These are phyloP conservation scores for Phlebiopsis gigantea DNA, from an alignment of 768 basidiomycete species.

Conservation along the genomic window DNA sequence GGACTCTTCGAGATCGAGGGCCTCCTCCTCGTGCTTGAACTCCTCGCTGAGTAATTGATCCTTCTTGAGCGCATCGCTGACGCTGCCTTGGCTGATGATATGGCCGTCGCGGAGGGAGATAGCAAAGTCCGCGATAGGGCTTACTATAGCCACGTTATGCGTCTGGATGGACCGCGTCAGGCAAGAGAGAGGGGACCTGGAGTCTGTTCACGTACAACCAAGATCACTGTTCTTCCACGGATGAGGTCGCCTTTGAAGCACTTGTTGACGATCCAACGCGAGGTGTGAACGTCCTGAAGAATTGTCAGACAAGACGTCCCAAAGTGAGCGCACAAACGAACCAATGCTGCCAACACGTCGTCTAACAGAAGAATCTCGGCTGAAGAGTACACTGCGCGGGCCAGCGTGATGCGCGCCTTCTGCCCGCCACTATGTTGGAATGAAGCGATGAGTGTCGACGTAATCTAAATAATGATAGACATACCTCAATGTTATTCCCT, in stretches of 20 bases:
- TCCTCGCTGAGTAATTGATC: constrained; percentile 28
- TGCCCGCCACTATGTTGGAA: constrained; percentile 34
- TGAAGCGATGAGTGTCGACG: too few relatives aligned
- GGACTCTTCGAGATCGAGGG: constrained; percentile 18
- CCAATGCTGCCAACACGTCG: constrained; percentile 33
- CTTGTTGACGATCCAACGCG: constrained; percentile 42
- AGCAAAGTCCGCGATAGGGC: constrained; percentile 49
- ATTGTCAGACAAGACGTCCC: constrained; percentile 17
- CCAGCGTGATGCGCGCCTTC: constrained; percentile 38
- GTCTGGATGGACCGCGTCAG: constrained; percentile 33
- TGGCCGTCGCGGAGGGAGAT: constrained; percentile 56
- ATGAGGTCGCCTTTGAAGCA: constrained; percentile 39
- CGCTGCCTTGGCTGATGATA: constrained; percentile 43
- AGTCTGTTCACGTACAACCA: constrained; percentile 37
- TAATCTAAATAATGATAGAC: not conserved
- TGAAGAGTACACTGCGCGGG: constrained; percentile 34
- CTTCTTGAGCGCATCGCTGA: constrained; percentile 34
- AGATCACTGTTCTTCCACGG: constrained; percentile 38
- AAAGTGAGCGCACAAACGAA: constrained; percentile 32
- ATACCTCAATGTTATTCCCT: constrained; percentile 41
- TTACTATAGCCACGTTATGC: constrained; percentile 48
- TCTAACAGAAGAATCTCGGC: constrained; percentile 34
- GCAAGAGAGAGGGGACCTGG: constrained; percentile 19
- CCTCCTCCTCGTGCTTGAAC: constrained; percentile 17
- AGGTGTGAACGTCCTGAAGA: constrained; percentile 39